A percentile compares a stretch with the other conserved stretches of the same genome.
These are phyloP conservation scores for Scortechinia acanthostroma DNA, from an alignment of 2,329 filamentous ascomycete genomes.

Conservation along the genomic window DNA sequence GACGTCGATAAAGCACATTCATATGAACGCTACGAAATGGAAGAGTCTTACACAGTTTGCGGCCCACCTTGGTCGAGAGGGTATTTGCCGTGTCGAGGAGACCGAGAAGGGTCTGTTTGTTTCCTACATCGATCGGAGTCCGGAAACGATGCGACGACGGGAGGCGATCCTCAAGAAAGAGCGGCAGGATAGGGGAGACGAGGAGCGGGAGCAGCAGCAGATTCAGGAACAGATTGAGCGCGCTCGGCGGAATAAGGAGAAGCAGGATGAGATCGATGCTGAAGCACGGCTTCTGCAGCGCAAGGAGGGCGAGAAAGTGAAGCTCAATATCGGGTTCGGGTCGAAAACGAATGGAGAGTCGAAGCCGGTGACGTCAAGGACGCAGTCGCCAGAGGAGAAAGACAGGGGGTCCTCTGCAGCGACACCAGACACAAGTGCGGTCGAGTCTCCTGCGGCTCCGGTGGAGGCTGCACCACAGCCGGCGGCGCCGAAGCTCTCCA, in stretches of 20 bases:
- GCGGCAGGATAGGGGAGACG: constrained; percentile 80
- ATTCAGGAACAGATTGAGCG: constrained; percentile 77
- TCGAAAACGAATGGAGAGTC: neutral
- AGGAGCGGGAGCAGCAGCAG: constrained; percentile 78
- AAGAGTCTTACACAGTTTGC: constrained; percentile 81
- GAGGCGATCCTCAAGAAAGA: constrained; percentile 80
- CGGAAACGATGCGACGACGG: constrained; percentile 72
- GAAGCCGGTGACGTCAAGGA: neutral
- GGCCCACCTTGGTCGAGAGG: constrained; percentile 77
- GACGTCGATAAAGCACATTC: constrained; percentile 57
- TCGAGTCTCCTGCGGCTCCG: neutral
- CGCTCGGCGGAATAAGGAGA: constrained; percentile 54
- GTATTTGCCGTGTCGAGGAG: constrained; percentile 84
- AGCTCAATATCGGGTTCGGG: constrained; percentile 25
- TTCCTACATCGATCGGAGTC: constrained; percentile 84
- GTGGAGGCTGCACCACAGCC: neutral
- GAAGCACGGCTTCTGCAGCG: constrained; percentile 42
- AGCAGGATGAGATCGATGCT: constrained; percentile 29
- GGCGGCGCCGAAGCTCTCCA: neutral
- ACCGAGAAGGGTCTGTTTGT: constrained; percentile 79
- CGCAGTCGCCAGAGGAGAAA: neutral
- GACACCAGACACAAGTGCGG: neutral
- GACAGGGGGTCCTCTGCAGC: neutral
- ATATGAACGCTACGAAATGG: constrained; percentile 93
- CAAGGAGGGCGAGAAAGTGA: constrained; percentile 70